These are phyloP conservation scores for Aspergillus fumigatus DNA, from an alignment of 2,329 filamentous ascomycete species.

Conservation along the genomic window DNA sequence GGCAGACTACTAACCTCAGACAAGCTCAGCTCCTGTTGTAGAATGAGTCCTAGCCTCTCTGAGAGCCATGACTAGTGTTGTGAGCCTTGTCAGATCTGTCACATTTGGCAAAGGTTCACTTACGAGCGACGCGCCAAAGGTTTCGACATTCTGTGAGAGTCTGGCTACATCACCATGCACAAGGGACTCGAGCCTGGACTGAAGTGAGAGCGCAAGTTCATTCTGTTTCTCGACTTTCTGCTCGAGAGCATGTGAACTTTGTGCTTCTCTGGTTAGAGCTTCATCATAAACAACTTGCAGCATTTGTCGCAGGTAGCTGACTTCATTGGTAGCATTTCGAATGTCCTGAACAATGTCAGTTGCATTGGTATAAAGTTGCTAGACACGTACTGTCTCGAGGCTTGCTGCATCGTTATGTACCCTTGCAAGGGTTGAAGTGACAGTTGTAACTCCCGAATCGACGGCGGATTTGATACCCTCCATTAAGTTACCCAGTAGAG, in stretches of 20 bases:
- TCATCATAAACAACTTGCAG: conserved; percentile 27
- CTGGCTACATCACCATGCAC: conserved; percentile 24
- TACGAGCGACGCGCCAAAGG: conserved; percentile 35
- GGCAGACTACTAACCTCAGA: conserved; percentile 24
- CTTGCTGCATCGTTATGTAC: conserved; percentile 13
- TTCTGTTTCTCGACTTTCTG: conserved; percentile 23
- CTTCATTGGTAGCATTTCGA: conserved; percentile 20
- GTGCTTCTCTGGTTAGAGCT: conserved; percentile 20
- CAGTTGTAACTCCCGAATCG: conserved; percentile 12
- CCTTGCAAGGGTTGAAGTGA: conserved; percentile 16
- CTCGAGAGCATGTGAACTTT: conserved; percentile 24
- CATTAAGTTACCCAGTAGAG: conserved; percentile 22
- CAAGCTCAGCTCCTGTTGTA: conserved; percentile 32
- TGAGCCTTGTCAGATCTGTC: conserved; percentile 3
- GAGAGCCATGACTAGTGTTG: conserved; percentile 28
- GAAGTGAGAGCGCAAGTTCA: conserved; percentile 28
- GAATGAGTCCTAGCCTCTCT: conserved; percentile 20
- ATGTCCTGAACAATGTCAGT: conserved; percentile 27
- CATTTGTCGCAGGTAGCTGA: conserved; percentile 19
- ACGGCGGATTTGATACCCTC: conserved; percentile 23
- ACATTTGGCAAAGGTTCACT: conserved; percentile 5
- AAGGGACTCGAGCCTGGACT: conserved; percentile 29
- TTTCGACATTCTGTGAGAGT: conserved; percentile 26
- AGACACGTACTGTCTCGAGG: conserved; percentile 20
- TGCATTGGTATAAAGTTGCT: not conserved